Evolutionary conservation across 306 rosid genomes (phyloP), one percentile per base, ranked within the genome.

Genomic region (Alnus glutinosa): DNA sequence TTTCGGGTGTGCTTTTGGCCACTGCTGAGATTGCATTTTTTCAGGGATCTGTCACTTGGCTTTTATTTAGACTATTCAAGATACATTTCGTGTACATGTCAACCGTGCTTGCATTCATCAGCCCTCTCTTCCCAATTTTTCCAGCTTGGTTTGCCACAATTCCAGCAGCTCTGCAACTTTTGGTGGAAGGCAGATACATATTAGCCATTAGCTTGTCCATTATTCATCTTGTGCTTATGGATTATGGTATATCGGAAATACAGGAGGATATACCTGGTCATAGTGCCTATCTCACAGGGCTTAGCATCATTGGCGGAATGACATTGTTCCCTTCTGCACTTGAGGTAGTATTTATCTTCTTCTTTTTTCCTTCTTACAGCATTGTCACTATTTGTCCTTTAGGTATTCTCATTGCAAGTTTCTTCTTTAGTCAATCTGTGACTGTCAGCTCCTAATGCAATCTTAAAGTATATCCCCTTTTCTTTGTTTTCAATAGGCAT

Each of bases 291-390:
- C 99, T 95, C 71, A 88, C 93, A 16, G 99, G 98, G 7, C 92
- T 95, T 11, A 95, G 99, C 89, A 93, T 95, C 88, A 82, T 95
- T 80, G 99, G 99, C 72, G 99, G 99, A 83, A 86, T 95, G 96
- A 90, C 99, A 49, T 87, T 95, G 87, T 95, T 95, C 79, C 91
- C 96, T 47, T 95, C 98, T 9, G 97, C 98, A 19, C 63, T 95
- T 3, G 99, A 95, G 99, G 99, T 95, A 42, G 5, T 42, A 42
- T 42, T 42, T 42, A 42, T 42, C 46, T 42, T 42, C 5, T 80
- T 64, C 47, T 44, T 11, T 28, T 30, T 64, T 37, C 11, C 48
- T 64, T 32, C 2, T 64, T 37, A 9, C 16, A 39, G 48, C 12
- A 3, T 39, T 66, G 10, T 3, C 23, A 37, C 12, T 15, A 11